Evolutionary conservation across 2,329 filamentous ascomycete species (phyloP).

Genomic region (Orbilia ellipsospora): DNA sequence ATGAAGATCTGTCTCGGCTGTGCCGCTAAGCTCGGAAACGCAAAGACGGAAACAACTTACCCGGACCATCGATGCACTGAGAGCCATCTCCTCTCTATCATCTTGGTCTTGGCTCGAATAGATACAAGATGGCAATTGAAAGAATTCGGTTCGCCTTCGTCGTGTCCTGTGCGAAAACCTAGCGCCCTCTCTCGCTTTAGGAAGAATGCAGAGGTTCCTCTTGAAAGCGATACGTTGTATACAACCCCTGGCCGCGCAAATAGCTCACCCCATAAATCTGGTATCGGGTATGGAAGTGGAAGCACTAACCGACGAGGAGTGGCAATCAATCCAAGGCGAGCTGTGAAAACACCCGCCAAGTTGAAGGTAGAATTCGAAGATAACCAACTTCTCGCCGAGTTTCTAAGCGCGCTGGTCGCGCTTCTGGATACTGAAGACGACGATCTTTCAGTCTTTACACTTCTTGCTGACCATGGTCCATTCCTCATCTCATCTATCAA

Average conservation of each 20-base stretch:
- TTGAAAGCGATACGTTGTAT: too few species aligned
- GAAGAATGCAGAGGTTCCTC: background rate
- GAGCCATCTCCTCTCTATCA: slow-evolving; percentile 27
- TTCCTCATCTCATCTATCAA: slow-evolving; percentile 28
- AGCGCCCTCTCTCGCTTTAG: background rate
- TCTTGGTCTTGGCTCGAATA: slow-evolving; percentile 30
- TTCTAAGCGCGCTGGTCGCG: slow-evolving; percentile 1
- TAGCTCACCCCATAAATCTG: background rate
- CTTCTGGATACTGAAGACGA: slow-evolving; percentile 7
- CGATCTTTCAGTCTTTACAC: background rate
- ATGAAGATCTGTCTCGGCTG: slow-evolving; percentile 38
- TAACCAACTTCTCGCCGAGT: slow-evolving; percentile 17
- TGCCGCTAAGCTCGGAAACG: slow-evolving; percentile 10
- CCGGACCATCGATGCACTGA: slow-evolving; percentile 26
- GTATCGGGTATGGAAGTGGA: slow-evolving; percentile 29
- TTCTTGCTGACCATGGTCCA: slow-evolving; percentile 15
- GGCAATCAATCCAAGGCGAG: background rate
- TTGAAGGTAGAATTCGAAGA: slow-evolving; percentile 27
- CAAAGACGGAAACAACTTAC: background rate
- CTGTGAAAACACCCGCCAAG: slow-evolving; percentile 25
- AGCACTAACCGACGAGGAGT: background rate
- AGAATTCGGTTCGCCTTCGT: slow-evolving; percentile 10
- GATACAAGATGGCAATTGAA: slow-evolving; percentile 36
- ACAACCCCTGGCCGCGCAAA: background rate
- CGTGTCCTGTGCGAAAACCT: background rate